phyloP scores from a whole-genome alignment of 2,329 filamentous ascomycete genomes.

The Diaporthe citri region DNA sequence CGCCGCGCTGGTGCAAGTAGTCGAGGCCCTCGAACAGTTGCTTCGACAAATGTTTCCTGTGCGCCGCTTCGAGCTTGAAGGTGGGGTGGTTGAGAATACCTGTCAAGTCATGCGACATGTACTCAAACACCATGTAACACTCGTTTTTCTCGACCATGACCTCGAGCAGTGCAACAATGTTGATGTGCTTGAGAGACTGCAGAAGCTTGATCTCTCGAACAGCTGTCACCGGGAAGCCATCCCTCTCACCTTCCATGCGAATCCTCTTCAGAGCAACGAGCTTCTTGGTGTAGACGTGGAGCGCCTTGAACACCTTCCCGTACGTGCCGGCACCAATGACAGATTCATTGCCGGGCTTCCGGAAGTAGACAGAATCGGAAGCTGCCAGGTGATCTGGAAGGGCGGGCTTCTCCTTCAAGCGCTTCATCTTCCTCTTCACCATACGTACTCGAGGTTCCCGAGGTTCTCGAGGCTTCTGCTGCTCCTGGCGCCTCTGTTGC shows the following conservation, averaged over 20 bases:
- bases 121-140: slow-evolving; percentile 99
- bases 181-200: slow-evolving; percentile 85
- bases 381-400: slow-evolving; percentile 78
- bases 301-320: slow-evolving; percentile 94
- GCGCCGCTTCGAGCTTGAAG: slow-evolving; percentile 84
- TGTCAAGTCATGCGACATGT: slow-evolving; percentile 94
- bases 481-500: slow-evolving; percentile 41
- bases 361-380: slow-evolving; percentile 92
- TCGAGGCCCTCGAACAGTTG: slow-evolving; percentile 95
- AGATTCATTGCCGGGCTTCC: slow-evolving; percentile 97
- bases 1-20: slow-evolving; percentile 92
- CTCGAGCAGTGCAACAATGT: slow-evolving; percentile 86
- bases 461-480: slow-evolving; percentile 48
- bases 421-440: slow-evolving; percentile 77
- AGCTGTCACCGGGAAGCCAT: slow-evolving; percentile 91
- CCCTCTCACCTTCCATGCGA: slow-evolving; percentile 91
- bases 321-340: slow-evolving; percentile 97
- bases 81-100: slow-evolving; percentile 94
- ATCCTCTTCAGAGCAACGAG: slow-evolving; percentile 91
- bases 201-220: slow-evolving; percentile 92
- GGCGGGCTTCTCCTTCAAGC: slow-evolving; percentile 77
- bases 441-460: slow-evolving; percentile 66
- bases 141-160: slow-evolving; percentile 99
- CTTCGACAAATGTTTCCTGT: slow-evolving; percentile 92
- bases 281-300: slow-evolving; percentile 89